These are phyloP conservation scores for Filobasidium wieringae DNA, from an alignment of 768 basidiomycete genomes.

Conservation along the genomic window DNA sequence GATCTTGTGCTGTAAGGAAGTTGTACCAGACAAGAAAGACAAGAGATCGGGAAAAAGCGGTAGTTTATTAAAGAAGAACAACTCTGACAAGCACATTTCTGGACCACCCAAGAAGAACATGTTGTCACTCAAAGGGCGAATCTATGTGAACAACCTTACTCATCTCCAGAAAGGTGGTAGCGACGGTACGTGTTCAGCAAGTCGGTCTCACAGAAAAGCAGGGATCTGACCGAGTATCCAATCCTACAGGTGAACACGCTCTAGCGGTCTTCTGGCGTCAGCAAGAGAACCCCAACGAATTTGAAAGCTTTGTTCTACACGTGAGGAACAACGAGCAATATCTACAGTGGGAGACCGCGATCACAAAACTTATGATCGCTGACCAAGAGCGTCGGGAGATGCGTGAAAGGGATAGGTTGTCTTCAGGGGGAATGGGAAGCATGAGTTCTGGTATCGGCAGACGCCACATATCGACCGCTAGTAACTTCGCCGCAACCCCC, in stretches of 20 bases:
- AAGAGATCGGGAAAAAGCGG: slow-evolving; percentile 66
- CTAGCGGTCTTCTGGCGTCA: slow-evolving; percentile 91
- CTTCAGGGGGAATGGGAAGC: too few species aligned
- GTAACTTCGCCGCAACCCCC: slow-evolving; percentile 32
- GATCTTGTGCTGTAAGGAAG: slow-evolving; percentile 96
- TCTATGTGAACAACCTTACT: slow-evolving; percentile 71
- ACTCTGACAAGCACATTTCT: slow-evolving; percentile 44
- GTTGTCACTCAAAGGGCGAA: slow-evolving; percentile 84
- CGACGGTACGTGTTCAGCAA: slow-evolving; percentile 5
- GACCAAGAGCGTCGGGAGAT: slow-evolving; percentile 43
- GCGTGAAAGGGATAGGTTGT: slow-evolving; percentile 39
- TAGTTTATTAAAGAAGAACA: slow-evolving; percentile 76
- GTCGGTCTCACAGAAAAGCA: slow-evolving; percentile 14
- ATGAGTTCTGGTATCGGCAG: slow-evolving; percentile 38
- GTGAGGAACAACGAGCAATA: slow-evolving; percentile 87
- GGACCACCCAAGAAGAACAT: slow-evolving; percentile 65
- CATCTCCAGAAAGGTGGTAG: not conserved
- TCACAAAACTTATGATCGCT: slow-evolving; percentile 72
- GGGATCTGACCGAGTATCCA: not conserved
- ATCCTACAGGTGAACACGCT: slow-evolving; percentile 49
- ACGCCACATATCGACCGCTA: slow-evolving; percentile 28
- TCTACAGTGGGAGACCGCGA: slow-evolving; percentile 78
- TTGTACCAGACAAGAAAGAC: slow-evolving; percentile 48
- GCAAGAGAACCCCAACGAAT: slow-evolving; percentile 55
- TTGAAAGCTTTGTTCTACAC: slow-evolving; percentile 87